Base-by-base conservation (phyloP, 2,329 filamentous ascomycete genomes). In the Immersiporthe knoxdaviesiana region DNA sequence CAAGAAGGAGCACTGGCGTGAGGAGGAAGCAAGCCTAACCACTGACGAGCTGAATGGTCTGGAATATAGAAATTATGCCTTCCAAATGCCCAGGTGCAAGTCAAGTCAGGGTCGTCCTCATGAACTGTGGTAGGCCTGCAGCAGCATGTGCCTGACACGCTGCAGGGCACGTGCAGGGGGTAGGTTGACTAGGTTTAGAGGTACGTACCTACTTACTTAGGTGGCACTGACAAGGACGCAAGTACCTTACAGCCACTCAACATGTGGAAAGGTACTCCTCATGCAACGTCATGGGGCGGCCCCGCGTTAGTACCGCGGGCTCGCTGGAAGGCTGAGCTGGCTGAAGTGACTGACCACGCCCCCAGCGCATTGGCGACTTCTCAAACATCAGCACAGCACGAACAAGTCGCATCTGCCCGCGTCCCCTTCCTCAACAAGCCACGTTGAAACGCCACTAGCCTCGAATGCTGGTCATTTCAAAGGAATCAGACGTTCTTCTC, bases 331-430 rank as follows among this genome's bases (percentile, higher is more conserved):
- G 61, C 39, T 63, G 61, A 63, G 61, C 61, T 63, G 61, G 61
- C 61, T 32, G 12, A 50, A 63, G 14, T 63, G 61, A n/a, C 44
- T n/a, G 18, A 11, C 21, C n/a, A n/a, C n/a, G n/a, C 61, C 41
- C 41, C 47, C 61, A n/a, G 61, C 61, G 37, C 37, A 44, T 21
- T 63, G 39, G 27, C 18, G 41, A 24, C 61, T 32, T 32, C 16
- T 47, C 39, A 63, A 63, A 63, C 61, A 63, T 50, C 16, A 63
- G 61, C 59, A 24, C 59, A 62, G 37, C 59, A 62, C 35, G n/a
- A 60, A 59, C n/a, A 24, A 30, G 61, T 47, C 61, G 47, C 61
- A 47, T 32, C 39, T 32, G 24, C 18, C 27, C 39, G 16, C 41
- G 10, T 30, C 24, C 11, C 8, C 61, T 50, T 47, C 35, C 32